phyloP scores from a whole-genome alignment of 257 asterid species.

The Verbascum thapsus region DNA sequence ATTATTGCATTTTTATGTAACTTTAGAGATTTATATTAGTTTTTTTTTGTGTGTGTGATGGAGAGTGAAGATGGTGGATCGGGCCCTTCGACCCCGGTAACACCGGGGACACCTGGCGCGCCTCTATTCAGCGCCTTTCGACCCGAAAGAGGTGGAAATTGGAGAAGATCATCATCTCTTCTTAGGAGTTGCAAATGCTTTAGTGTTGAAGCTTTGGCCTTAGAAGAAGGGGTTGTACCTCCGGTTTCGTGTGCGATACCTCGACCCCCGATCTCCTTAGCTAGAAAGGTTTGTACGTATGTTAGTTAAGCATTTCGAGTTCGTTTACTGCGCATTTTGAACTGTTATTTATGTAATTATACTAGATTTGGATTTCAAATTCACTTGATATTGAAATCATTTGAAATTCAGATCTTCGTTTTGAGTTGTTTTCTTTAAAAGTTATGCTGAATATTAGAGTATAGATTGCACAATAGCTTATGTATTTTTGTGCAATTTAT shows the following conservation, averaged over 20 bases:
- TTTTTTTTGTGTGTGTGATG: constrained; percentile 30
- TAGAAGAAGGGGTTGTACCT: constrained; percentile 71
- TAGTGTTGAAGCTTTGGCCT: constrained; percentile 55
- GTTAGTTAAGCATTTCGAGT: background rate
- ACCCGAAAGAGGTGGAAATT: constrained; percentile 36
- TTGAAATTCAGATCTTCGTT: too few relatives aligned
- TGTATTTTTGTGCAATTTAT: too few relatives aligned
- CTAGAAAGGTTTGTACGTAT: constrained; percentile 55
- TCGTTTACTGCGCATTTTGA: too few relatives aligned
- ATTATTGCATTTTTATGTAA: background rate
- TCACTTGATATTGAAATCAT: too few relatives aligned
- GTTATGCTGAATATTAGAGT: too few relatives aligned
- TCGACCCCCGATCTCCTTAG: constrained; percentile 70
- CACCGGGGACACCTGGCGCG: constrained; percentile 71
- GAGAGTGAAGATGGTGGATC: constrained; percentile 60
- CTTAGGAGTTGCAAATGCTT: constrained; percentile 65
- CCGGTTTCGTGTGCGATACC: constrained; percentile 63
- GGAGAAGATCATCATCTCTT: constrained; percentile 41
- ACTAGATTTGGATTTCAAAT: too few relatives aligned
- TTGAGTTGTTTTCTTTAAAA: too few relatives aligned
- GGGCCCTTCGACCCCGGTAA: constrained; percentile 70
- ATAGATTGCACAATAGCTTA: too few relatives aligned
- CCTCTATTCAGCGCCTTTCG: constrained; percentile 63
- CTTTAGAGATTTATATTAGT: too few relatives aligned
- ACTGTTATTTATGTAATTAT: too few relatives aligned